Percentiles rank a stretch among this genome's conserved stretches.
phyloP scores from a whole-genome alignment of 2,329 filamentous ascomycete genomes.

The Talaromyces sp. region DNA sequence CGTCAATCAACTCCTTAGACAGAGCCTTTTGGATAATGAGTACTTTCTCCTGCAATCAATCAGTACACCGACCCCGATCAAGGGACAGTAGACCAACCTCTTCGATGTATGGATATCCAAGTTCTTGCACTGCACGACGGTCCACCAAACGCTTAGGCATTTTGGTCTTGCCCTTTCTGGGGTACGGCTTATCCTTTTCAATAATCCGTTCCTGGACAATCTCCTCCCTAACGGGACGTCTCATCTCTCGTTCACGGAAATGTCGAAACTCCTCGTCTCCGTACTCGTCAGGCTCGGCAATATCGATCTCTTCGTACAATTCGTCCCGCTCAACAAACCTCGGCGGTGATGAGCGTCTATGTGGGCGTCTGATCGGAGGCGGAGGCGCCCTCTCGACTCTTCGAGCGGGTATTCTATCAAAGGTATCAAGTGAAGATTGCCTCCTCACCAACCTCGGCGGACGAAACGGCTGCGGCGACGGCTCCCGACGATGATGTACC shows the following conservation, averaged over 20 bases:
- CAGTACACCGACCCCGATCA: not conserved
- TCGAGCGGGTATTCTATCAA: slow-evolving; percentile 67
- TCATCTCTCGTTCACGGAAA: slow-evolving; percentile 56
- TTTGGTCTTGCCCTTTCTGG: slow-evolving; percentile 82
- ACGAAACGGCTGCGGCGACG: slow-evolving; percentile 51
- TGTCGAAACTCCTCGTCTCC: slow-evolving; percentile 69
- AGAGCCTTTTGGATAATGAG: slow-evolving; percentile 80
- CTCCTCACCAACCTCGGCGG: slow-evolving; percentile 70
- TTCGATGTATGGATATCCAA: slow-evolving; percentile 82
- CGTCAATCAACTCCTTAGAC: slow-evolving; percentile 86
- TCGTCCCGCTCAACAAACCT: slow-evolving; percentile 55
- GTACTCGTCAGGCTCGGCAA: slow-evolving; percentile 64
- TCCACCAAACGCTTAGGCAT: slow-evolving; percentile 79
- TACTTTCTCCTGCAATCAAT: slow-evolving; percentile 62
- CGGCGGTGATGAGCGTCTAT: slow-evolving; percentile 49
- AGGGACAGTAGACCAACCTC: slow-evolving; percentile 55
- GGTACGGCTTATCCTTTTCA: slow-evolving; percentile 54
- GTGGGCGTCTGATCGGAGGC: slow-evolving; percentile 8
- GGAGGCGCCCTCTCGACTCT: slow-evolving; percentile 45
- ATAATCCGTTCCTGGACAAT: slow-evolving; percentile 31
- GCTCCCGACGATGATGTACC: slow-evolving; percentile 53
- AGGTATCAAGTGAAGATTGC: slow-evolving; percentile 87
- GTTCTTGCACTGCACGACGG: slow-evolving; percentile 73
- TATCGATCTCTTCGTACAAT: slow-evolving; percentile 60
- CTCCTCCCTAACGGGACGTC: slow-evolving; percentile 32